A percentile compares a stretch with the other conserved stretches of the same genome.
Evolutionary conservation across 2,329 filamentous ascomycete genomes (phyloP).

Genomic region (Talaromyces marneffei): DNA sequence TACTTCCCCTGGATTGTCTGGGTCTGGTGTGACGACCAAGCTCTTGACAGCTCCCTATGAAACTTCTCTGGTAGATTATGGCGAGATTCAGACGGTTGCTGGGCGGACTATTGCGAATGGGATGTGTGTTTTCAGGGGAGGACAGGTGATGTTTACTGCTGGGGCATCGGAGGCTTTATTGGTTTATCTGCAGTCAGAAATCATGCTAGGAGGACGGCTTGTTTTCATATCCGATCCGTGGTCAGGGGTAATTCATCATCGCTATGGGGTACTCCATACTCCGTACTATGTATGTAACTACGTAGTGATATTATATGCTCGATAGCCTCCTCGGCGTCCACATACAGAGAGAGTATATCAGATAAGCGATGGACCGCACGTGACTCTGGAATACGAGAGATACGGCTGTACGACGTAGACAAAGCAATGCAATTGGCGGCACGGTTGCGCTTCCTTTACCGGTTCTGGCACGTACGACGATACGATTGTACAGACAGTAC

Average conservation of each 20-base stretch:
- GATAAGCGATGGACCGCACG: background rate
- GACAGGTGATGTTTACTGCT: conserved; percentile 40
- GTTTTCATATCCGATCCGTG: background rate
- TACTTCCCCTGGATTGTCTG: conserved; percentile 41
- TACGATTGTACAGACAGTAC: background rate
- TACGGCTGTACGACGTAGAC: background rate
- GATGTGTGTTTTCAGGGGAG: conserved; percentile 38
- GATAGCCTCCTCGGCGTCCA: background rate
- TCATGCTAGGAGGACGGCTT: too few relatives aligned
- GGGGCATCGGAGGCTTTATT: conserved; percentile 35
- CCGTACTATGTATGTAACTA: too few relatives aligned
- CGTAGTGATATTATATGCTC: too few relatives aligned
- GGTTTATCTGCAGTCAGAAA: background rate
- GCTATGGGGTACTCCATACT: too few relatives aligned
- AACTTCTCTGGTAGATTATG: conserved; percentile 41
- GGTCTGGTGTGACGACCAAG: conserved; percentile 36
- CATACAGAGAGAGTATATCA: too few relatives aligned
- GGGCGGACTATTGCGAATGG: conserved; percentile 45
- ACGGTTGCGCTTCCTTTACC: background rate
- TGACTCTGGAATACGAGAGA: background rate
- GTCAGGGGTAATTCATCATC: background rate
- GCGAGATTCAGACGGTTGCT: conserved; percentile 40
- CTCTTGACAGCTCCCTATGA: conserved; percentile 44
- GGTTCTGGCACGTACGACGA: background rate
- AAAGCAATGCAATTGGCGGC: background rate